Evolutionary conservation across 2,329 filamentous ascomycete genomes (phyloP).

Genomic region (Cladosporium sp.): DNA sequence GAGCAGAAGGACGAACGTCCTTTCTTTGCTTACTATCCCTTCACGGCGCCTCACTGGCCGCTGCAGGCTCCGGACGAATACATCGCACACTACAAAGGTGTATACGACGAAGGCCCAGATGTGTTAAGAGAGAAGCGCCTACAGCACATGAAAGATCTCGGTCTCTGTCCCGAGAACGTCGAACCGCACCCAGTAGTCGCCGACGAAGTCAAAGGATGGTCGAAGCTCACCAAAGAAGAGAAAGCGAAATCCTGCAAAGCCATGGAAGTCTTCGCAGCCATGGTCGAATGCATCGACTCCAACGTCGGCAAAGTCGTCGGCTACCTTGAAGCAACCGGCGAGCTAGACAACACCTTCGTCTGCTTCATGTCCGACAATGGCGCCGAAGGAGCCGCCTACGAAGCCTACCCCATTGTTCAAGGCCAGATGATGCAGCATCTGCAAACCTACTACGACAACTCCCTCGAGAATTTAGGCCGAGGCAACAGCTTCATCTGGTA

Average conservation of each 20-base stretch:
- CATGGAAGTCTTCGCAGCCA: slow-evolving; percentile 65
- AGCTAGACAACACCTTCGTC: slow-evolving; percentile 65
- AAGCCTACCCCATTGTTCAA: slow-evolving; percentile 59
- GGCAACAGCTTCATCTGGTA: slow-evolving; percentile 62
- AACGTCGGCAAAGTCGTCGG: slow-evolving; percentile 60
- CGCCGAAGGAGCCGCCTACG: slow-evolving; percentile 60
- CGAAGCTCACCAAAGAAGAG: slow-evolving; percentile 49
- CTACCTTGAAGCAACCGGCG: slow-evolving; percentile 56
- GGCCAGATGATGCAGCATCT: slow-evolving; percentile 56
- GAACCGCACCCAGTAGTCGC: slow-evolving; percentile 54
- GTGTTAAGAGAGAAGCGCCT: slow-evolving; percentile 56
- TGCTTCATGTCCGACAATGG: slow-evolving; percentile 66
- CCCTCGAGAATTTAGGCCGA: slow-evolving; percentile 59
- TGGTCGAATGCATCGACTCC: slow-evolving; percentile 63
- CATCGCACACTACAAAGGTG: slow-evolving; percentile 58
- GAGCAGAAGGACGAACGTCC: slow-evolving; percentile 43
- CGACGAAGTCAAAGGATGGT: slow-evolving; percentile 52
- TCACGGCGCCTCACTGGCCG: slow-evolving; percentile 65
- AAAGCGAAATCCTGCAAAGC: slow-evolving; percentile 51
- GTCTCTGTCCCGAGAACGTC: slow-evolving; percentile 54
- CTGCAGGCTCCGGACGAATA: slow-evolving; percentile 59
- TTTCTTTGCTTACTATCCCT: slow-evolving; percentile 63
- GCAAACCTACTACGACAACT: slow-evolving; percentile 59
- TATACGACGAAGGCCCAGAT: slow-evolving; percentile 63
- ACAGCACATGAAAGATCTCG: slow-evolving; percentile 57